Evolutionary conservation across 345 rosid species (phyloP).

Genomic region (Isatis tinctoria): DNA sequence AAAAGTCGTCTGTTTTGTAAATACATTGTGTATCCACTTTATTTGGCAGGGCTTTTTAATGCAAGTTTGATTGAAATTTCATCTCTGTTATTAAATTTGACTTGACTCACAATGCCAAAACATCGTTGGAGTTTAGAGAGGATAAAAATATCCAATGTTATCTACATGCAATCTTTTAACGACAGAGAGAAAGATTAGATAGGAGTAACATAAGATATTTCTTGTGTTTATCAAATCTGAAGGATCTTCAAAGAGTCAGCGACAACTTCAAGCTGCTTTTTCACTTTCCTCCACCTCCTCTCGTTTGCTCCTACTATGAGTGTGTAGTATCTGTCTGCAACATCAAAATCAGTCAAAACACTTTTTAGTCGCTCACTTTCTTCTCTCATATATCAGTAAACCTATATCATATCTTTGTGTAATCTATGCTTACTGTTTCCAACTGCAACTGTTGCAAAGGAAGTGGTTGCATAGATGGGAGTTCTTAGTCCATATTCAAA

Average conservation of each 20-base stretch:
- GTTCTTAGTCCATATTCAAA: constrained; percentile 74
- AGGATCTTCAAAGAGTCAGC: constrained; percentile 74
- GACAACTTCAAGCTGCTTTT: constrained; percentile 64
- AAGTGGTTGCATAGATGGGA: constrained; percentile 55
- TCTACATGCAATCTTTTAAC: background rate
- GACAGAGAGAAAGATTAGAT: background rate
- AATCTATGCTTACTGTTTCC: constrained; percentile 47
- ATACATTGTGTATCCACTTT: constrained; percentile 26
- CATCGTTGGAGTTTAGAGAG: background rate
- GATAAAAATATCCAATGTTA: background rate
- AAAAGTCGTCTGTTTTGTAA: constrained; percentile 19
- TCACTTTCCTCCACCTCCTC: constrained; percentile 62
- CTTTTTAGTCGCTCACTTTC: background rate
- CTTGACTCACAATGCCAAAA: background rate
- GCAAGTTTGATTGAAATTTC: constrained; percentile 17
- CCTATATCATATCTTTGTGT: background rate
- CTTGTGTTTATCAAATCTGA: constrained; percentile 42
- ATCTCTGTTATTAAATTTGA: background rate
- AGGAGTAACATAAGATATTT: constrained; percentile 18
- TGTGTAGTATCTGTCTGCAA: constrained; percentile 68
- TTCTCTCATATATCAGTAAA: background rate
- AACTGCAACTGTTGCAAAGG: constrained; percentile 74
- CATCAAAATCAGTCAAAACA: background rate
- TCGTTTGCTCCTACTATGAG: constrained; percentile 69
- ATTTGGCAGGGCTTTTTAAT: constrained; percentile 1